Conservation (phyloP, 352 stramenopile species). For the Pythium aquatile region DNA sequence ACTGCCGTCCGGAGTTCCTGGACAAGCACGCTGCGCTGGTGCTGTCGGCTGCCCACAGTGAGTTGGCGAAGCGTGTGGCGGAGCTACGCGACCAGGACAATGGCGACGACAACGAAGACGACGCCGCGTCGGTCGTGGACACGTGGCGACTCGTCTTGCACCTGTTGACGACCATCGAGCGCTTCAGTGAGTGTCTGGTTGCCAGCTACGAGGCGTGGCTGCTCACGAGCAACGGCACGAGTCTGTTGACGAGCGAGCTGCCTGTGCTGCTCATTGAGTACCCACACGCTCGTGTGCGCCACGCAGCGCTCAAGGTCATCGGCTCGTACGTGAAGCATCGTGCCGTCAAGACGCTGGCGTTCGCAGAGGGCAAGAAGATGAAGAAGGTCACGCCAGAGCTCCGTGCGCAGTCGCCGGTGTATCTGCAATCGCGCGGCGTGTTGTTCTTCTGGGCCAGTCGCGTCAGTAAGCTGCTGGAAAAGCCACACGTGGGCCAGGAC, state of each 20-base stretch:
- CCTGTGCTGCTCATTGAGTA: slow-evolving; percentile 65
- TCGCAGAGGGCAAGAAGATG: slow-evolving; percentile 26
- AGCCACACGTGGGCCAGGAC: slow-evolving; percentile 44
- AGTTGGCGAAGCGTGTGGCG: slow-evolving; percentile 36
- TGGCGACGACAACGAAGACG: slow-evolving; percentile 15
- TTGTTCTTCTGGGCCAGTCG: slow-evolving; percentile 62
- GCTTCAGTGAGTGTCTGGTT: slow-evolving; percentile 62
- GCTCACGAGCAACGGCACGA: slow-evolving; percentile 15
- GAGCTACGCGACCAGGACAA: slow-evolving; percentile 32
- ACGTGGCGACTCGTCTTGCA: slow-evolving; percentile 68
- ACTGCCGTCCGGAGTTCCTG: slow-evolving; percentile 72
- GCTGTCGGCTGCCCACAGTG: slow-evolving; percentile 34
- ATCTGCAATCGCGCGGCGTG: slow-evolving; percentile 49
- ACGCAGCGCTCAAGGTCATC: slow-evolving; percentile 52
- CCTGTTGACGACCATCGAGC: slow-evolving; percentile 56
- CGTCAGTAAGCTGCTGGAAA: slow-evolving; percentile 72
- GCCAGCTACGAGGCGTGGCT: slow-evolving; percentile 69
- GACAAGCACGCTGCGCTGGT: slow-evolving; percentile 57
- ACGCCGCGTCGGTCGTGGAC: slow-evolving; percentile 27
- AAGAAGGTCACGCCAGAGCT: slow-evolving; percentile 36
- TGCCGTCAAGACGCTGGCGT: slow-evolving; percentile 41
- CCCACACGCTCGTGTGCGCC: slow-evolving; percentile 74
- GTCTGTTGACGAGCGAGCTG: slow-evolving; percentile 44
- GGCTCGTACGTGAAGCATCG: slow-evolving; percentile 68
- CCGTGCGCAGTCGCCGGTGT: slow-evolving; percentile 29